Percentiles rank a stretch among this genome's conserved stretches.
Conservation (phyloP, 2,329 filamentous ascomycete species). For the Colletotrichum sp. region DNA sequence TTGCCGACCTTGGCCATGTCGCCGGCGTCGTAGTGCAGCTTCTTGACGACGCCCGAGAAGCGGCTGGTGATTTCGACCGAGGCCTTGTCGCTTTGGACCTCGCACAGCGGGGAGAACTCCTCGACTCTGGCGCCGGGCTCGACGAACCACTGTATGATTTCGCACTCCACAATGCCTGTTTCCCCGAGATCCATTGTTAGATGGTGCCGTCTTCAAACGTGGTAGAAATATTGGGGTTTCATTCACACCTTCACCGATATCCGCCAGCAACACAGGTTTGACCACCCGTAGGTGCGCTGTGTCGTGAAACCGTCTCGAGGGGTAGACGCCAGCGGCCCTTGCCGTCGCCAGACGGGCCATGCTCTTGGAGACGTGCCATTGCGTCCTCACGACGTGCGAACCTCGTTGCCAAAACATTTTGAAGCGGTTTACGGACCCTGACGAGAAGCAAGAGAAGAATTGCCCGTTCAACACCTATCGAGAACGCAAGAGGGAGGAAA, state of each 20-base stretch:
- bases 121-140: conserved; percentile 94
- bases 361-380: conserved; percentile 53
- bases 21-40: conserved; percentile 91
- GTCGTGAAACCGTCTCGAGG: conserved; percentile 55
- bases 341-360: conserved; percentile 38
- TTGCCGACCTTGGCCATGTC: conserved; percentile 97
- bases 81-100: conserved; percentile 98
- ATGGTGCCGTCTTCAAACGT: background rate
- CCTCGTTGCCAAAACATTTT: conserved; percentile 62
- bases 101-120: conserved; percentile 97
- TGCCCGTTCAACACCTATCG: background rate
- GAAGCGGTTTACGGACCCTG: background rate
- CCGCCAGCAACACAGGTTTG: conserved; percentile 82
- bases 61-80: conserved; percentile 91
- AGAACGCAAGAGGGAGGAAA: background rate
- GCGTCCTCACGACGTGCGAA: conserved; percentile 54
- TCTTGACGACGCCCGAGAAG: conserved; percentile 95
- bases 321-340: conserved; percentile 32
- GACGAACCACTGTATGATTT: conserved; percentile 99
- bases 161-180: conserved; percentile 93
- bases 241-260: conserved; percentile 79
- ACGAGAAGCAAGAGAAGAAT: background rate
- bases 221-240: background rate
- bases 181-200: conserved; percentile 23
- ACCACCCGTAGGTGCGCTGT: conserved; percentile 59